Percentiles rank a stretch among this genome's conserved stretches.
Conservation (phyloP, 768 basidiomycete genomes). For the Lactarius deliciosus region DNA sequence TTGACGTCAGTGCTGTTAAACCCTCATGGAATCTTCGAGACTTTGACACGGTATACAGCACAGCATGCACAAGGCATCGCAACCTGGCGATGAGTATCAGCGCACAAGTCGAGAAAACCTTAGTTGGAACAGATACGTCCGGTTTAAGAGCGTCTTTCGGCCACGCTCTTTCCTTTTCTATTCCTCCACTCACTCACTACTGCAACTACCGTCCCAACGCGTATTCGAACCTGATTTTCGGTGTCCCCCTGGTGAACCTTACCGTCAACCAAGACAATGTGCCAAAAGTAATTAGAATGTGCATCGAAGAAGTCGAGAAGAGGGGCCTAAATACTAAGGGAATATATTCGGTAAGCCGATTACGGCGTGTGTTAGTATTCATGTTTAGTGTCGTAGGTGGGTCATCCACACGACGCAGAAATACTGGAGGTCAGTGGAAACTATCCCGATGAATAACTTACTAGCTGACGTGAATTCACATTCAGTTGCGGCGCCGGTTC, state of each 20-base stretch:
- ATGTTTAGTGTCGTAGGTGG: neutral
- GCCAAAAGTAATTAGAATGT: neutral
- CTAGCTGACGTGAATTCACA: neutral
- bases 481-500: neutral
- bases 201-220: neutral
- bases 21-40: neutral
- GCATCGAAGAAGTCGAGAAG: conserved; percentile 2
- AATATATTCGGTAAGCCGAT: neutral
- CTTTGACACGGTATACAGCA: neutral
- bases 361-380: neutral
- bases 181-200: neutral
- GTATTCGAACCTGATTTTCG: neutral
- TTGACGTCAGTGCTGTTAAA: neutral
- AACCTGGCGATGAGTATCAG: neutral
- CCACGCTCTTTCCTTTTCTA: neutral
- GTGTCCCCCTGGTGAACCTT: neutral
- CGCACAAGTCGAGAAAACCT: neutral
- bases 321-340: neutral
- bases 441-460: neutral
- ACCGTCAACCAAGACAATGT: neutral
- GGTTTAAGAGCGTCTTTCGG: neutral
- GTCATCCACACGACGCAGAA: neutral
- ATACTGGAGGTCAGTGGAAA: neutral
- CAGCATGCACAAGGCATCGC: neutral
- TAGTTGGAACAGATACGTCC: neutral